Evolutionary conservation across 2,329 filamentous ascomycete genomes (phyloP), one percentile per base, ranked within the genome.

Genomic region (Penicillium sp.): DNA sequence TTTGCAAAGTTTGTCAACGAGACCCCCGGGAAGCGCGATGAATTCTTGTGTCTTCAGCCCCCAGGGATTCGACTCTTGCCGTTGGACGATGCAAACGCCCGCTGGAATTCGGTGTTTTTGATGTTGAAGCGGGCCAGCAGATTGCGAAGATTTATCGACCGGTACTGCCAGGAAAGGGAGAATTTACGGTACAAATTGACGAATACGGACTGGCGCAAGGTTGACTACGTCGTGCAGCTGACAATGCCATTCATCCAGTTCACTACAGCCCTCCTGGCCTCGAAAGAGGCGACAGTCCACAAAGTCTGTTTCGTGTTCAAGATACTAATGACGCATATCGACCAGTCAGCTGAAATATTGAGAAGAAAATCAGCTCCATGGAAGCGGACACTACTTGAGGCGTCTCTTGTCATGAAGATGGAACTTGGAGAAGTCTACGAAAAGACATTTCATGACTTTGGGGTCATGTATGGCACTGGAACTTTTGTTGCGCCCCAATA

Each of bases 1-100:
- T 49, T 54, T 45, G 51, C 51, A 13, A 45, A 48, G 4, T 53
- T 44, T 44, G 39, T 53, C 32, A 53, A 53, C 10, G 23, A 45
- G 23, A 53, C 18, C 39, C 45, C 39, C 2, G 44, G 27, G 9
- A 39, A 23, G 32, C 44, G 51, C 41, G 51, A 53, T 39, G 38
- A 29, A 10, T 53, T 53, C n/a, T n/a, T n/a, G n/a, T n/a, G n/a
- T n/a, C n/a, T n/a, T n/a, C n/a, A n/a, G n/a, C n/a, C n/a, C n/a
- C 10, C 16, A 7, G 7, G 39, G 5, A 19, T 39, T 3, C 32
- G 23, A 3, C 51, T 53, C 1, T 35, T 53, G 26, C 45, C 43
- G 43, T 35, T 45, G 23, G 16, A 35, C 3, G 43, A 45, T 45
- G 43, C 1, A 10, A 34, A 35, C 4, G 26, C 9, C 16, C 43